Conservation (phyloP, 2,329 filamentous ascomycete species). For the Aureobasidium sp. region DNA sequence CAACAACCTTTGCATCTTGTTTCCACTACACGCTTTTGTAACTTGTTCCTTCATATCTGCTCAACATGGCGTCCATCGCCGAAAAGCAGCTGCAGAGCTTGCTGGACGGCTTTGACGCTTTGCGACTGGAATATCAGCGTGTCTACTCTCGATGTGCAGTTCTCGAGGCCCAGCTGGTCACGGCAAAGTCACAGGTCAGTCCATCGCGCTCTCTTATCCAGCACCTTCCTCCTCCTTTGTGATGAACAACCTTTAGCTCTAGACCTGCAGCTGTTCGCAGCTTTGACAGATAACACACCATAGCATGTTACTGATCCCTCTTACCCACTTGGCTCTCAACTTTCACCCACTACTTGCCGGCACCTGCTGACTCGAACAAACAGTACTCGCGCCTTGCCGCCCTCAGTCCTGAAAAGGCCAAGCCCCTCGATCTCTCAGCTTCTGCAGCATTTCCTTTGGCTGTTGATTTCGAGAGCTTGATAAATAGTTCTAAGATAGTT, state of each 20-base stretch:
- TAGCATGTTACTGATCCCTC: constrained; percentile 34
- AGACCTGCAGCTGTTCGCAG: constrained; percentile 41
- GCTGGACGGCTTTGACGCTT: constrained; percentile 36
- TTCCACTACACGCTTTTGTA: neutral
- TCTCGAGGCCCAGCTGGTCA: constrained; percentile 40
- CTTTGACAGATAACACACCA: constrained; percentile 34
- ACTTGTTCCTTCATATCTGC: neutral
- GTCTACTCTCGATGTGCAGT: constrained; percentile 35
- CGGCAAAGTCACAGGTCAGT: constrained; percentile 42
- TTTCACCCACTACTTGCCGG: neutral
- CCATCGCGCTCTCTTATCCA: neutral
- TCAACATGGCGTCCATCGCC: constrained; percentile 4
- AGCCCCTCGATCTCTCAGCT: constrained; percentile 8
- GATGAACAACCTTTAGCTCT: constrained; percentile 43
- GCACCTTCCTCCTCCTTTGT: constrained; percentile 18
- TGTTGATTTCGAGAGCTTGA: constrained; percentile 11
- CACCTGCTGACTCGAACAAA: neutral
- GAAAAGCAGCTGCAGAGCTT: constrained; percentile 31
- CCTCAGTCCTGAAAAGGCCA: neutral
- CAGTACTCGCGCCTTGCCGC: constrained; percentile 11
- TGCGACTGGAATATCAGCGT: constrained; percentile 39
- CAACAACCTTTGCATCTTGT: neutral
- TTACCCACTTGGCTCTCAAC: neutral
- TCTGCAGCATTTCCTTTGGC: neutral
- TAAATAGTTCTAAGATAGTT: constrained; percentile 12